Percentiles rank a stretch among this genome's conserved stretches.
These are phyloP conservation scores for Metschnikowia kofuensis DNA, from an alignment of 805 yeast genomes.

Conservation along the genomic window DNA sequence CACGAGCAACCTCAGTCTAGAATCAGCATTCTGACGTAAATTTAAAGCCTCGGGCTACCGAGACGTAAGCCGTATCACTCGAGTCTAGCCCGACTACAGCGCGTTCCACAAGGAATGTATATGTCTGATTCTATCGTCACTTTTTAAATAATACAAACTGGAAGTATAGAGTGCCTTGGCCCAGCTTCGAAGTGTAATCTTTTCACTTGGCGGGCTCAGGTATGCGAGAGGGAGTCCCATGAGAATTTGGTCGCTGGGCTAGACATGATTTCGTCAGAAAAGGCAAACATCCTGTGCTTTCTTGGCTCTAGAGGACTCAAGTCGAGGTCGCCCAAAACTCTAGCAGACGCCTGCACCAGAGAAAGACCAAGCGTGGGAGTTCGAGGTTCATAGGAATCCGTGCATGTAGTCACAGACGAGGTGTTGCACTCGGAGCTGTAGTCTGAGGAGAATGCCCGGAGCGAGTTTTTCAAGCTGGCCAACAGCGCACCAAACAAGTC, in stretches of 20 bases:
- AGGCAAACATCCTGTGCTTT: slow-evolving; percentile 7
- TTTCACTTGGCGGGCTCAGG: no score
- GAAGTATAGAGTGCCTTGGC: no score
- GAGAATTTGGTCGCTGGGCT: neutral
- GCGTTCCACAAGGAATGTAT: no score
- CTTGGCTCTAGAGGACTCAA: slow-evolving; percentile 14
- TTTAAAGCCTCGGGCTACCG: no score
- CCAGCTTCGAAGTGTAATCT: no score
- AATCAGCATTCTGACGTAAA: no score
- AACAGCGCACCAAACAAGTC: neutral
- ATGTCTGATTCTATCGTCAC: no score
- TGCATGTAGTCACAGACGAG: slow-evolving; percentile 1
- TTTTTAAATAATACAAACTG: no score
- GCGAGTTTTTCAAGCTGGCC: neutral
- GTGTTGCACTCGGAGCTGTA: slow-evolving; percentile 2
- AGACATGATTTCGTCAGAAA: neutral
- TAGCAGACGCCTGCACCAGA: slow-evolving; percentile 1
- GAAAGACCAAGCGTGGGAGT: slow-evolving; percentile 9
- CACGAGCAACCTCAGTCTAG: no score
- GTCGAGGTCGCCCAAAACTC: slow-evolving; percentile 4
- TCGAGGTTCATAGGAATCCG: slow-evolving; percentile 9
- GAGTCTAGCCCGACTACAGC: no score
- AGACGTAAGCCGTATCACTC: no score
- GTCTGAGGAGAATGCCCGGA: neutral
- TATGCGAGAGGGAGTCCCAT: neutral